Evolutionary conservation across 192 early-diverging fungal genomes (phyloP).

Genomic region (Lobosporangium transversale): DNA sequence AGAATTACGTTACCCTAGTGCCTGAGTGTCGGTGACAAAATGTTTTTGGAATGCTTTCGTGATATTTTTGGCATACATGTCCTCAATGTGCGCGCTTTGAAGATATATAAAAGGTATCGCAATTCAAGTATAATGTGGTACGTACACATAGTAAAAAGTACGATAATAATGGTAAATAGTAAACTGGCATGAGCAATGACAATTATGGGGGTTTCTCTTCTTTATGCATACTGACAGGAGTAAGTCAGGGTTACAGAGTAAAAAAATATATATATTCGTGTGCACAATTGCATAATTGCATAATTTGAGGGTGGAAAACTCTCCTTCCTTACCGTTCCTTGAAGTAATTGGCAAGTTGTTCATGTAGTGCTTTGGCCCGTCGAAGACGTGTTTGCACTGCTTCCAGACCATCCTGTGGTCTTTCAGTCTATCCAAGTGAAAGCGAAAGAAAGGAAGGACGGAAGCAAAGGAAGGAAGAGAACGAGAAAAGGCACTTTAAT

Average conservation of each 20-base stretch:
- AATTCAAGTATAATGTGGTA: too few relatives aligned
- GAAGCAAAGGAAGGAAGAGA: not conserved
- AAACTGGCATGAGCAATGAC: too few relatives aligned
- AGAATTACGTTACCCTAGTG: slow-evolving; percentile 62
- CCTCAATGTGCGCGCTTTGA: slow-evolving; percentile 64
- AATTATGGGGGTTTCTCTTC: too few relatives aligned
- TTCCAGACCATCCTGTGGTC: slow-evolving; percentile 62
- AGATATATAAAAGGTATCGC: too few relatives aligned
- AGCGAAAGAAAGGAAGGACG: not conserved
- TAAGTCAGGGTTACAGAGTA: too few relatives aligned
- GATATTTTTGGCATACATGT: slow-evolving; percentile 60
- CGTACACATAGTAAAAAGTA: too few relatives aligned
- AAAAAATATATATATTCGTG: too few relatives aligned
- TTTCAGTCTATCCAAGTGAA: slow-evolving; percentile 39
- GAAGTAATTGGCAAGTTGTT: slow-evolving; percentile 65
- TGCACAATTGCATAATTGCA: too few relatives aligned
- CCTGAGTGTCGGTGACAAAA: slow-evolving; percentile 54
- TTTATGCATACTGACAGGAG: too few relatives aligned
- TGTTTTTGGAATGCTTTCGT: slow-evolving; percentile 57
- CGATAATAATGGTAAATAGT: too few relatives aligned
- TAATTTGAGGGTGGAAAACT: too few relatives aligned
- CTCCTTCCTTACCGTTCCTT: slow-evolving; percentile 65
- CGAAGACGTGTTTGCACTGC: slow-evolving; percentile 59
- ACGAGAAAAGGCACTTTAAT: not conserved
- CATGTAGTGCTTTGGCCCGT: slow-evolving; percentile 55